phyloP scores from a whole-genome alignment of 768 basidiomycete species.

The Termitomyces heimii region DNA sequence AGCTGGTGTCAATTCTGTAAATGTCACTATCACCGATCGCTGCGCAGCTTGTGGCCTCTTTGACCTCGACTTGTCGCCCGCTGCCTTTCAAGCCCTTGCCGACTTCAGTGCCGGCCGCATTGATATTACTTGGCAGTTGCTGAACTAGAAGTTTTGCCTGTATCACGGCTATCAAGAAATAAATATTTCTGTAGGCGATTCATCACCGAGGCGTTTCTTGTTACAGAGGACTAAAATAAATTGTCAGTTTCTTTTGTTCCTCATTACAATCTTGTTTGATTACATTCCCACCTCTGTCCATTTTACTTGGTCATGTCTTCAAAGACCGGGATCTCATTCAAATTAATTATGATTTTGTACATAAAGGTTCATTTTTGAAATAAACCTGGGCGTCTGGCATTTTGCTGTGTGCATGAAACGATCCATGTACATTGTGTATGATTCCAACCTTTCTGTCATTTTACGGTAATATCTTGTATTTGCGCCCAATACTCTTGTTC shows the following conservation, averaged over 20 bases:
- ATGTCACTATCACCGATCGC: slow-evolving; percentile 52
- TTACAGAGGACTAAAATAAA: slow-evolving; percentile 10
- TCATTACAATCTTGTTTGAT: slow-evolving; percentile 16
- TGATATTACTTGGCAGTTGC: slow-evolving; percentile 45
- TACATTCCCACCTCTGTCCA: slow-evolving; percentile 17
- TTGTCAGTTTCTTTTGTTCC: slow-evolving; percentile 4
- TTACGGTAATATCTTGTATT: slow-evolving; percentile 15
- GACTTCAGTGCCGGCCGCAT: slow-evolving; percentile 43
- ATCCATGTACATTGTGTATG: not conserved
- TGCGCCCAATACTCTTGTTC: slow-evolving; percentile 34
- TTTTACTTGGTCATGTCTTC: slow-evolving; percentile 26
- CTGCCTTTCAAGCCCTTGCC: slow-evolving; percentile 50
- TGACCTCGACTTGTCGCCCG: slow-evolving; percentile 60
- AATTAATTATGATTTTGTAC: not conserved
- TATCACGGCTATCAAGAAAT: not conserved
- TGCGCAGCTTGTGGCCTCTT: slow-evolving; percentile 47
- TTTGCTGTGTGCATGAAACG: not conserved
- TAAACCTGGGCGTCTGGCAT: not conserved
- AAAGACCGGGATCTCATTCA: slow-evolving; percentile 1
- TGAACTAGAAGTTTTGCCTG: not conserved
- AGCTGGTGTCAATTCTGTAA: slow-evolving; percentile 49
- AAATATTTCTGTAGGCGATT: slow-evolving; percentile 12
- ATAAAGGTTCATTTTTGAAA: not conserved
- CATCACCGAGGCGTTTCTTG: slow-evolving; percentile 20
- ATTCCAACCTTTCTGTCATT: not conserved